Conservation (phyloP, 192 early-diverging fungal species). For the Geranomyces michiganensis region DNA sequence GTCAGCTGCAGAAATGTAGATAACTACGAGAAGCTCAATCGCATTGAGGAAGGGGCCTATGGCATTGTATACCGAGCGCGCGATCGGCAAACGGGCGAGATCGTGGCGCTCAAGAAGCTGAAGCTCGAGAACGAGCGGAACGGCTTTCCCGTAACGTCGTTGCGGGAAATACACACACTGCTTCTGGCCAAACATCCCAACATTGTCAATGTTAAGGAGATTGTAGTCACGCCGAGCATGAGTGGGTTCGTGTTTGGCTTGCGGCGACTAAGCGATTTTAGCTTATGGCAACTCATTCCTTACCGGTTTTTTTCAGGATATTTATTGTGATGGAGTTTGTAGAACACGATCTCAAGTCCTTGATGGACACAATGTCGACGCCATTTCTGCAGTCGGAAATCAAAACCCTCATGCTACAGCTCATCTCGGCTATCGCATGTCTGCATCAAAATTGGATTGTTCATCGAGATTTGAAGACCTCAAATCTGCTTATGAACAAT, state of each 20-base stretch:
- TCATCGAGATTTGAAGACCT: conserved; percentile 60
- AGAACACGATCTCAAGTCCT: conserved; percentile 89
- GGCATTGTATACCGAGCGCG: conserved; percentile 94
- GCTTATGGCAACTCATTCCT: background rate
- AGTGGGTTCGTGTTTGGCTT: conserved; percentile 39
- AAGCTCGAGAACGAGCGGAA: conserved; percentile 77
- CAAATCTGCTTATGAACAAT: conserved; percentile 60
- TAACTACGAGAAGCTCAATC: conserved; percentile 90
- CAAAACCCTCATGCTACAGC: conserved; percentile 57
- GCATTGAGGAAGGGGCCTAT: conserved; percentile 96
- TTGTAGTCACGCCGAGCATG: conserved; percentile 71
- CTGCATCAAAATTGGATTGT: conserved; percentile 63
- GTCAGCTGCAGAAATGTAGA: conserved; percentile 73
- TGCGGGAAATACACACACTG: conserved; percentile 79
- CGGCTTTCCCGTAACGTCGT: conserved; percentile 78
- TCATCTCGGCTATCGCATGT: conserved; percentile 52
- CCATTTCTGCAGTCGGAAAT: conserved; percentile 86
- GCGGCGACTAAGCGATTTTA: background rate
- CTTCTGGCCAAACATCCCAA: conserved; percentile 72
- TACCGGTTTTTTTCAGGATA: conserved; percentile 47
- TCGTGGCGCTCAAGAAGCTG: conserved; percentile 76
- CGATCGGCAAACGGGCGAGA: conserved; percentile 76
- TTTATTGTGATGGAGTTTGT: conserved; percentile 99
- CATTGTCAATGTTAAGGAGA: conserved; percentile 78
- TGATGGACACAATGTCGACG: conserved; percentile 82